A percentile compares a stretch with the other conserved stretches of the same genome.
phyloP scores from a whole-genome alignment of 1,284 basidiomycete genomes.

The Lentinula novae-zelandiae region DNA sequence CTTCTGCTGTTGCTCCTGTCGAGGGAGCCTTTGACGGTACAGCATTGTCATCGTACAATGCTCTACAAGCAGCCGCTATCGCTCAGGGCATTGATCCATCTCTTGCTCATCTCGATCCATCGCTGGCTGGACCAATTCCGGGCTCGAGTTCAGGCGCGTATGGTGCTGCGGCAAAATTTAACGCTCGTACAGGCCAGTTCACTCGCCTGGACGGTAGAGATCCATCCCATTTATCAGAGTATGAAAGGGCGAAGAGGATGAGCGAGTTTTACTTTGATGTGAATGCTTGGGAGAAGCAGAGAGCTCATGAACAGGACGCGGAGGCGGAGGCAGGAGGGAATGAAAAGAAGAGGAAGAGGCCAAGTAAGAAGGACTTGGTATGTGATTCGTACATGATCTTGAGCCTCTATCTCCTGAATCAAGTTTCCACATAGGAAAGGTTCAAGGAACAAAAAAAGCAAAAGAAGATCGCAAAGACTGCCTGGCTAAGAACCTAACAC shows the following conservation, averaged over 20 bases:
- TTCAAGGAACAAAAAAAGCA: slow-evolving; percentile 82
- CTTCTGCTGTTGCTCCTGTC: slow-evolving; percentile 22
- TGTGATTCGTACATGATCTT: slow-evolving; percentile 5
- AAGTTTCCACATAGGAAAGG: slow-evolving; percentile 58
- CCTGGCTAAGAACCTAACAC: slow-evolving; percentile 75
- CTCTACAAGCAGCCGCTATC: slow-evolving; percentile 59
- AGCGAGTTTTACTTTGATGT: slow-evolving; percentile 89
- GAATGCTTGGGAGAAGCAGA: slow-evolving; percentile 73
- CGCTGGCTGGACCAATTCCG: slow-evolving; percentile 47
- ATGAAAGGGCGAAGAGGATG: slow-evolving; percentile 81
- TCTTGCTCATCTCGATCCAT: slow-evolving; percentile 78
- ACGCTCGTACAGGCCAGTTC: slow-evolving; percentile 81
- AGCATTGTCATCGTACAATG: slow-evolving; percentile 29
- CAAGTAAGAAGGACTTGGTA: slow-evolving; percentile 86
- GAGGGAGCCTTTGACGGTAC: slow-evolving; percentile 9
- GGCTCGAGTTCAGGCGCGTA: slow-evolving; percentile 26
- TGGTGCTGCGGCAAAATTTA: slow-evolving; percentile 65
- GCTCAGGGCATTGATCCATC: slow-evolving; percentile 83
- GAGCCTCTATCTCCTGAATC: slow-evolving; percentile 12
- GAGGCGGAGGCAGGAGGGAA: slow-evolving; percentile 47
- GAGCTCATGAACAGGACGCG: slow-evolving; percentile 54
- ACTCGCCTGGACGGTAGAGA: slow-evolving; percentile 62
- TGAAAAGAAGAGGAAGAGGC: slow-evolving; percentile 70
- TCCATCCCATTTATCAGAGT: slow-evolving; percentile 78
- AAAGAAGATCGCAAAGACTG: slow-evolving; percentile 85